Evolutionary conservation across 306 rosid genomes (phyloP), one percentile per base, ranked within the genome.

Genomic region (Styphnolobium japonicum): DNA sequence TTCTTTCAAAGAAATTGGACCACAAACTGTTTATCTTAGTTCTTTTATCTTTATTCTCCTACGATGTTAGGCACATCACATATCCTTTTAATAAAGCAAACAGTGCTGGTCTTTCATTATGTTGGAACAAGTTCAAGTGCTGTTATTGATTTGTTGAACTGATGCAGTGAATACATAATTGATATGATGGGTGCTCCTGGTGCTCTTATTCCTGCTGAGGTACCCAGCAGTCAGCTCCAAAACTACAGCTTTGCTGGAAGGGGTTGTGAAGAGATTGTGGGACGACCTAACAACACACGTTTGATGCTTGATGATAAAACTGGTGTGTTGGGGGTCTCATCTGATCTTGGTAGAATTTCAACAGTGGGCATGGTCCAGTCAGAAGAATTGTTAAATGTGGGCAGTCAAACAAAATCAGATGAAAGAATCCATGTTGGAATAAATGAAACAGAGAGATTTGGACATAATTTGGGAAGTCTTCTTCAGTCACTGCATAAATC

Each of bases 131-230:
- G 81, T 79, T 62, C 42, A 74, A 46, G 42, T 61, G 68, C 72
- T 57, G 4, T 61, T 22, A 68, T 76, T 61, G 58, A 64, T 79
- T 83, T 83, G 33, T 81, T 81, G 36, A 48, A 29, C 45, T 63
- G 40, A 40, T 87, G 93, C 89, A 91, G 93, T 82, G 96, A 91
- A 84, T 90, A 85, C 74, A 90, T 90, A 40, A 83, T 90, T 74
- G 92, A 90, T 80, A 86, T 90, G 71, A 90, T 90, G 95, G 95
- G 95, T 81, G 95, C 92, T 70, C 95, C 95, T 67, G 95, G 99
- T 39, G 78, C 97, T 22, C 92, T 93, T 63, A 95, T 95, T 84
- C 99, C 99, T 69, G 92, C 97, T 9, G 98, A 95, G 84, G 94
- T 89, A 27, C 97, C 97, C 43, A 92, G 88, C 58, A 73, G 85